Evolutionary conservation across 169 alveolate genomes (phyloP).

Genomic region (Plasmodium knowlesi): DNA sequence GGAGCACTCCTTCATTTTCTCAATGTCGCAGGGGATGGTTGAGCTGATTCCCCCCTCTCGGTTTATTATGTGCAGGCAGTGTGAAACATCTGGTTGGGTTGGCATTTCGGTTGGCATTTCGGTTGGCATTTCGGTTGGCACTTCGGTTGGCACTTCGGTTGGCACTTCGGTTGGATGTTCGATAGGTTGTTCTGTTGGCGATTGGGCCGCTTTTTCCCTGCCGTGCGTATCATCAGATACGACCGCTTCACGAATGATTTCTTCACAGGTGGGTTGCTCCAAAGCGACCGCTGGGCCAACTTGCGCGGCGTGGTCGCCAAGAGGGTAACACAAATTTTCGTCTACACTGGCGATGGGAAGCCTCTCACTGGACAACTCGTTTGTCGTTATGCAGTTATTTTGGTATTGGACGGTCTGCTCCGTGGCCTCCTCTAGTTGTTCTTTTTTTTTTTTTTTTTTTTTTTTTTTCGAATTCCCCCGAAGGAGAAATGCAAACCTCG

Average conservation of each 20-base stretch:
- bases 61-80: slow-evolving; percentile 27
- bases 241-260: too few relatives aligned
- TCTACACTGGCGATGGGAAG: not conserved
- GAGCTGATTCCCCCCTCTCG: not conserved
- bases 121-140: too few relatives aligned
- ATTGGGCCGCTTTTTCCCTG: not conserved
- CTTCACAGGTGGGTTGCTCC: too few relatives aligned
- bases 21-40: slow-evolving; percentile 31
- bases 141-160: not conserved
- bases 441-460: not conserved
- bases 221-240: not conserved
- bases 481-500: slow-evolving; percentile 49
- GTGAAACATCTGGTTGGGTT: slow-evolving; percentile 9
- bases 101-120: not conserved
- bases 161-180: not conserved
- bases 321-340: not conserved
- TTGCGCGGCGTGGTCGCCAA: not conserved
- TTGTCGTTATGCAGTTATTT: not conserved
- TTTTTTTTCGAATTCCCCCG: not conserved
- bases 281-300: not conserved
- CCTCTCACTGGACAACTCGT: not conserved
- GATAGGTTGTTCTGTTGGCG: not conserved
- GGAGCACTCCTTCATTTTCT: slow-evolving; percentile 53
- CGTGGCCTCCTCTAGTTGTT: not conserved
- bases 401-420: not conserved